Conservation (phyloP, 768 basidiomycete species). For the Cystobasidiopsis lactophilus region DNA sequence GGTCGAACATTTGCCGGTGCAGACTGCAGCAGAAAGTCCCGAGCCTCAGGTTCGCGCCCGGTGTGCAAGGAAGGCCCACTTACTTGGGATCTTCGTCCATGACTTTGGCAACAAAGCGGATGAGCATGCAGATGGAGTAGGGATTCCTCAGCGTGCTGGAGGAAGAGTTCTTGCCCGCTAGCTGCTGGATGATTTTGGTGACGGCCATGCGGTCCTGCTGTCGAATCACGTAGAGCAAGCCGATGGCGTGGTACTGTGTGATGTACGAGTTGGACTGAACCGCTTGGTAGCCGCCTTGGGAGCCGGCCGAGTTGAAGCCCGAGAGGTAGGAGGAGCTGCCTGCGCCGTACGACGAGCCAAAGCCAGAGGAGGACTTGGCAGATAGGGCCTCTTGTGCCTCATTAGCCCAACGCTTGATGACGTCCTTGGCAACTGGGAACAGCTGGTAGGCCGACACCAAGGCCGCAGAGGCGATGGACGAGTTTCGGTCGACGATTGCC, state of each 20-base stretch:
- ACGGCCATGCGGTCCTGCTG: conserved; percentile 98
- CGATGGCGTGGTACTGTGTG: conserved; percentile 90
- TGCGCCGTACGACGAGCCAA: conserved; percentile 23
- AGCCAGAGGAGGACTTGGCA: conserved; percentile 57
- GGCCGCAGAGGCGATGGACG: conserved; percentile 85
- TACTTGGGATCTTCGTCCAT: conserved; percentile 98
- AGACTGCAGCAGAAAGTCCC: conserved; percentile 32
- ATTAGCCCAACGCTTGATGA: conserved; percentile 98
- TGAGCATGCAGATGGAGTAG: conserved; percentile 95
- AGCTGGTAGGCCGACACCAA: conserved; percentile 94
- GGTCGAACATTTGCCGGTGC: conserved; percentile 76
- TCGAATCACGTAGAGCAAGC: conserved; percentile 76
- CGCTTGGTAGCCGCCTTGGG: conserved; percentile 40
- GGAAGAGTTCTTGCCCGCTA: conserved; percentile 39
- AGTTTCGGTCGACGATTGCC: conserved; percentile 88
- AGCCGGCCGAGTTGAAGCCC: conserved; percentile 32
- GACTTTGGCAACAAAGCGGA: conserved; percentile 92
- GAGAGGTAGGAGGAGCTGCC: conserved; percentile 17
- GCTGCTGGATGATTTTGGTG: conserved; percentile 97
- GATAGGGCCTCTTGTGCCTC: conserved; percentile 92
- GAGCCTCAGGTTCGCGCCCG: background rate
- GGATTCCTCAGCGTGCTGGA: conserved; percentile 65
- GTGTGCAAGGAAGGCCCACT: conserved; percentile 24
- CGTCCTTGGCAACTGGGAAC: conserved; percentile 76
- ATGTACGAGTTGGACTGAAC: conserved; percentile 76